Evolutionary conservation across 306 rosid genomes (phyloP).

Genomic region (Bauhinia variegata): DNA sequence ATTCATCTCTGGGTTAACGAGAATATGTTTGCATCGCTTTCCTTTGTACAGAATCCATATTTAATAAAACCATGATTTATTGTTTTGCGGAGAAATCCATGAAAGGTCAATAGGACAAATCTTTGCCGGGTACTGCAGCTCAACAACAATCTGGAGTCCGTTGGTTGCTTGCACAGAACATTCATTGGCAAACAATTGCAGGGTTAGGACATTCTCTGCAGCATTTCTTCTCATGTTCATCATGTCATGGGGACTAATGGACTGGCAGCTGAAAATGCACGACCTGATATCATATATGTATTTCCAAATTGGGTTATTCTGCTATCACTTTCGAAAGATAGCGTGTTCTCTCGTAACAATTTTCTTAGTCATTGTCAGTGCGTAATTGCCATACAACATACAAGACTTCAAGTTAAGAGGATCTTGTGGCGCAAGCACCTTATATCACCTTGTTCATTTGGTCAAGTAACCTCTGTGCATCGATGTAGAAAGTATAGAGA

Average conservation of each 20-base stretch:
- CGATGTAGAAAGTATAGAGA: no score
- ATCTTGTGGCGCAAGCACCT: background rate
- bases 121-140: constrained; percentile 59
- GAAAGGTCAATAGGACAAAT: no score
- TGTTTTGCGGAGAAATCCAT: no score
- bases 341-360: background rate
- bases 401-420: background rate
- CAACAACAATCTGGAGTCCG: constrained; percentile 66
- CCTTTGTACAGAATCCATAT: no score
- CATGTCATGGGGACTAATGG: constrained; percentile 30
- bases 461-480: background rate
- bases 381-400: background rate
- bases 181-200: constrained; percentile 40
- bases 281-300: constrained; percentile 66
- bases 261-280: constrained; percentile 28
- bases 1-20: no score
- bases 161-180: constrained; percentile 73
- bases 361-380: background rate
- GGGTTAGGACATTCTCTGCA: constrained; percentile 61
- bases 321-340: constrained; percentile 3
- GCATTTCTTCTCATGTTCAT: constrained; percentile 59
- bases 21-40: no score
- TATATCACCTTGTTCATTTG: background rate
- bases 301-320: constrained; percentile 36
- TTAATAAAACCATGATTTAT: no score